Evolutionary conservation across 2,329 filamentous ascomycete species (phyloP), one percentile per base, ranked within the genome.

Genomic region (Diaporthe sp.): DNA sequence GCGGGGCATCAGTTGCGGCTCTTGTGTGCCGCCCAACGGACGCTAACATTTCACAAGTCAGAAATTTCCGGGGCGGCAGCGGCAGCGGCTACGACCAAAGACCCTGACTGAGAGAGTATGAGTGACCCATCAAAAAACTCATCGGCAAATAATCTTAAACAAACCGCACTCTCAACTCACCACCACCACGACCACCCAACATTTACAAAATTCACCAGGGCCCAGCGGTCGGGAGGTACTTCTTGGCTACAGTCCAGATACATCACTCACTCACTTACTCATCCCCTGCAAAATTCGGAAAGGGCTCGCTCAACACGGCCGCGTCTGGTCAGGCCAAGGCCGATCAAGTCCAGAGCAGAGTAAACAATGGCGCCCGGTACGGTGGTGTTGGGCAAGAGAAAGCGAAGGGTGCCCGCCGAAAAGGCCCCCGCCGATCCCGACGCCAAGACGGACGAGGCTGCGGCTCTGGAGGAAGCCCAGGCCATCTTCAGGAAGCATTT

Each of bases 401-500:
- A 77, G 57, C 70, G 76, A 51, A 70, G 73, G 28, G 60, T 74
- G 37, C 15, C 53, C 8, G 68, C 42, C 44, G 49, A 60, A 20
- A 73, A 73, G 63, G 73, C 25, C 49, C 51, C n/a, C 49, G 57
- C 75, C n/a, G 31, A 53, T 20, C 58, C 28, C 22, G 68, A 42
- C 34, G 70, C 74, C n/a, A 60, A 75, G n/a, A 20, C 65, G 28
- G 67, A 74, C 31, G 44, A 60, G 39, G 70, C 76, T 7, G 78
- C 68, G 20, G 72, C 78, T 83, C 34, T 84, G 55, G 86, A 90
- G 78, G 89, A 92, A 75, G 88, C 94, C 17, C 92, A 94, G 79
- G 94, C 93, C 74, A 90, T 96, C 75, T 94, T 99, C 81, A 92
- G 92, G 75, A 91, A 91, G 79, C 94, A 96, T 82, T 98, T 98